A percentile compares a stretch with the other conserved stretches of the same genome.
Evolutionary conservation across 2,329 filamentous ascomycete genomes (phyloP).

Genomic region (Diaporthe sp.): DNA sequence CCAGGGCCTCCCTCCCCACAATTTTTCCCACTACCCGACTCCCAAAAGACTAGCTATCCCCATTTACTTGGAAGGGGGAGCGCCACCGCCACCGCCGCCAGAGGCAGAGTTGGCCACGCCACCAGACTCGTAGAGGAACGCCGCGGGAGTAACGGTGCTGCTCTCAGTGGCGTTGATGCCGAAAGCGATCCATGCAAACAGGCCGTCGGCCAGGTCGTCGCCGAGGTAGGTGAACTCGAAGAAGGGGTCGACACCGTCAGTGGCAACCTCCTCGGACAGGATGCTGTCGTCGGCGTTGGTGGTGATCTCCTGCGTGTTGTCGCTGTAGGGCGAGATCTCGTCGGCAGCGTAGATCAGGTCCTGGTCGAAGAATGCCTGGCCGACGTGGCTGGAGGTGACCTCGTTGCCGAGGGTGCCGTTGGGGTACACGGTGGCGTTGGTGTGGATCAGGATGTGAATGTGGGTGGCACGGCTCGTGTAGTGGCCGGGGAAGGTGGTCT

Average conservation of each 20-base stretch:
- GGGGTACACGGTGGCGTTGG: conserved; percentile 52
- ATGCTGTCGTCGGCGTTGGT: conserved; percentile 47
- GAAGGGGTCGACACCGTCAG: conserved; percentile 49
- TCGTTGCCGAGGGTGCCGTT: conserved; percentile 58
- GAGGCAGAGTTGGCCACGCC: conserved; percentile 33
- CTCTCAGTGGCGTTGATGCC: conserved; percentile 47
- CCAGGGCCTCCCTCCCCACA: not conserved
- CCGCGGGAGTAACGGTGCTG: conserved; percentile 46
- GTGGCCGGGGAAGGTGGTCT: conserved; percentile 60
- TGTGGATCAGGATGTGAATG: conserved; percentile 53
- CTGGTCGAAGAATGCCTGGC: conserved; percentile 51
- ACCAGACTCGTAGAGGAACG: conserved; percentile 43
- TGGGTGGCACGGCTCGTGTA: conserved; percentile 62
- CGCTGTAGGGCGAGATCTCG: conserved; percentile 47
- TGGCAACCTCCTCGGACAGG: conserved; percentile 47
- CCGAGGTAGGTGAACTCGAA: conserved; percentile 49
- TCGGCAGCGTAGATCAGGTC: conserved; percentile 45
- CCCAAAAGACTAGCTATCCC: not conserved
- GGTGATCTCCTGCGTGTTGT: conserved; percentile 46
- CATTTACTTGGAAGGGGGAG: conserved; percentile 6
- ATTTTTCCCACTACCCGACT: not conserved
- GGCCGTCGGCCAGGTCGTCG: conserved; percentile 46
- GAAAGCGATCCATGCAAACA: conserved; percentile 51
- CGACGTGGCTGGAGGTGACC: conserved; percentile 49
- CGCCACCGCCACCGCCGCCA: not conserved